These are phyloP conservation scores for Pythium pectinolyticum DNA, from an alignment of 352 stramenopile species.

Conservation along the genomic window DNA sequence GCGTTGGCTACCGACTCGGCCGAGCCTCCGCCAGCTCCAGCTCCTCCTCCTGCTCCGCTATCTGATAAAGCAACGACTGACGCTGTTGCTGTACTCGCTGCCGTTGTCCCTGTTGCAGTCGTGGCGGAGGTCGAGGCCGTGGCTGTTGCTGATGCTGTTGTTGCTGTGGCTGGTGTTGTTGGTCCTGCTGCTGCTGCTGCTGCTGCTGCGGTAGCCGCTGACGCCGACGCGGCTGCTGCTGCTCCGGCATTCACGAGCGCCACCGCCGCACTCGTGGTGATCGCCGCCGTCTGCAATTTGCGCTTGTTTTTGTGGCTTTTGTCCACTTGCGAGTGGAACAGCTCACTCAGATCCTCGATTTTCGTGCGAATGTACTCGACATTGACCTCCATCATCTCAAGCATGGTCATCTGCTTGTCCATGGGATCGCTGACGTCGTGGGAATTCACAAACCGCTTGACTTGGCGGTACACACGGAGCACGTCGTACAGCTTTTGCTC, in stretches of 20 bases:
- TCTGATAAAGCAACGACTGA: not conserved
- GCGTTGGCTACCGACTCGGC: too few species aligned
- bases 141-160: not conserved
- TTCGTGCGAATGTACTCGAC: slow-evolving; percentile 81
- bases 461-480: slow-evolving; percentile 52
- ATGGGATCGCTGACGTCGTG: slow-evolving; percentile 73
- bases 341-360: slow-evolving; percentile 65
- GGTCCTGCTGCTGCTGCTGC: slow-evolving; percentile 5
- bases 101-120: not conserved
- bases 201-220: not conserved
- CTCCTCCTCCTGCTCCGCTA: too few species aligned
- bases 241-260: slow-evolving; percentile 9
- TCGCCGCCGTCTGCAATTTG: slow-evolving; percentile 9
- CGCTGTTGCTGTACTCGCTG: too few species aligned
- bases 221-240: not conserved
- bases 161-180: not conserved
- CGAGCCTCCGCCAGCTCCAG: too few species aligned
- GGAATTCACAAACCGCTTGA: slow-evolving; percentile 60
- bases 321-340: slow-evolving; percentile 41
- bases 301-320: slow-evolving; percentile 17
- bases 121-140: not conserved
- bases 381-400: slow-evolving; percentile 87
- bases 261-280: slow-evolving; percentile 8
- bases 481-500: slow-evolving; percentile 68
- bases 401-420: slow-evolving; percentile 84